These are phyloP conservation scores for Metrosideros polymorpha DNA, from an alignment of 441 rosid genomes.

Conservation along the genomic window DNA sequence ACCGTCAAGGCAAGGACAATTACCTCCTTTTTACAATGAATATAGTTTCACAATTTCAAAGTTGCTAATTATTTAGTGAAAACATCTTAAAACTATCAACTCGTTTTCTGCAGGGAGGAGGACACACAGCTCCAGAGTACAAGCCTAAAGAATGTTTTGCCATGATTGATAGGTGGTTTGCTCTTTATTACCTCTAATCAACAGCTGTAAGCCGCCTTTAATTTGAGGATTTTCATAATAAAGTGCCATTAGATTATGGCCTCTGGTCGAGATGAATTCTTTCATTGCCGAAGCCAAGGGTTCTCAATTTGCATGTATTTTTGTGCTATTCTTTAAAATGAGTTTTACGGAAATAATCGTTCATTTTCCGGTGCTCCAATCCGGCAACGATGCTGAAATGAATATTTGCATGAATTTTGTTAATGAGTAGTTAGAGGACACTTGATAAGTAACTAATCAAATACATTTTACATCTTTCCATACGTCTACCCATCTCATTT, in stretches of 20 bases:
- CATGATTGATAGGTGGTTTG: neutral
- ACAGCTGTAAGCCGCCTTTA: neutral
- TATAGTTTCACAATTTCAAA: neutral
- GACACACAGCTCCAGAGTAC: neutral
- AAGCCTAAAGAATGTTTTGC: neutral
- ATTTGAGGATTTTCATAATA: neutral
- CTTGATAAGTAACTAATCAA: neutral
- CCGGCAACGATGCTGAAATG: neutral
- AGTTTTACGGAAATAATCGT: too few relatives aligned
- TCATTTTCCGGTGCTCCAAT: neutral
- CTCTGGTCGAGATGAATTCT: neutral
- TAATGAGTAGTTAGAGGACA: neutral
- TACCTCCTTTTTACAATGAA: neutral
- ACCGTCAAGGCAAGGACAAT: neutral
- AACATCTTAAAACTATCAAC: neutral
- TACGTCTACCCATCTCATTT: neutral
- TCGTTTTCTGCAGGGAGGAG: neutral
- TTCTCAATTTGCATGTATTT: neutral
- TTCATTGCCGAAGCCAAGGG: neutral
- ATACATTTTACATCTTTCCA: rapidly evolving
- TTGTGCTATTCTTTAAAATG: neutral
- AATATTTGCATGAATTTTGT: neutral
- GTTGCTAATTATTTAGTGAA: neutral
- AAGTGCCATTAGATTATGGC: neutral
- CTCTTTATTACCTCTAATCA: neutral